Percentiles rank a stretch among this genome's conserved stretches.
phyloP scores from a whole-genome alignment of 345 rosid species.

The Dimocarpus longan region DNA sequence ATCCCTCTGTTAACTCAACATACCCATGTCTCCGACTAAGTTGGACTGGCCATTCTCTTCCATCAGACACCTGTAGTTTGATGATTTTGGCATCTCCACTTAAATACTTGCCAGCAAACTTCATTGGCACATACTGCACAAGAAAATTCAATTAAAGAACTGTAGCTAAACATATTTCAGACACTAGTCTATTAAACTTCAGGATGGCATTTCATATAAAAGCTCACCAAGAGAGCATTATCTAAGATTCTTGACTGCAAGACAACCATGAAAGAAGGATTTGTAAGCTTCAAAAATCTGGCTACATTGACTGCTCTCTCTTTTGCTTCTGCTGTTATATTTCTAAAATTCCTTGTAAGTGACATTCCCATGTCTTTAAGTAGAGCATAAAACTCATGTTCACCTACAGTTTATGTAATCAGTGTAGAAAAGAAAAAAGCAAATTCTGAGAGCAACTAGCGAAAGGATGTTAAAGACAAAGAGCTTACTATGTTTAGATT shows the following conservation, averaged over 20 bases:
- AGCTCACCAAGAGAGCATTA: constrained; percentile 1
- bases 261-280: constrained; percentile 42
- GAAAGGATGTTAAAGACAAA: constrained; percentile 3
- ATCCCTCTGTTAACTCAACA: constrained; percentile 12
- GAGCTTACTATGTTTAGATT: constrained; percentile 26
- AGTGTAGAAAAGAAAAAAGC: neutral
- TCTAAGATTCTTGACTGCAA: constrained; percentile 29
- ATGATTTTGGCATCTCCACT: constrained; percentile 2
- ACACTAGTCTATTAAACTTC: neutral
- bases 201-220: neutral
- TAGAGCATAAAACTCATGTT: neutral
- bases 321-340: constrained; percentile 25
- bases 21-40: neutral
- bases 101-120: constrained; percentile 20
- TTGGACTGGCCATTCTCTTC: constrained; percentile 15
- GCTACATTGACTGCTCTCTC: constrained; percentile 36
- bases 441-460: neutral
- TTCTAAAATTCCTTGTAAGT: constrained; percentile 7
- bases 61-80: constrained; percentile 30
- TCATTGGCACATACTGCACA: constrained; percentile 20
- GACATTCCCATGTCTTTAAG: constrained; percentile 4
- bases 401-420: neutral
- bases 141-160: neutral
- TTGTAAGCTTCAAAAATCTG: constrained; percentile 33
- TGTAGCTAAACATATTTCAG: neutral